These are phyloP conservation scores for Tardiomyces depauwii DNA, from an alignment of 1,139 yeast species.

Conservation along the genomic window DNA sequence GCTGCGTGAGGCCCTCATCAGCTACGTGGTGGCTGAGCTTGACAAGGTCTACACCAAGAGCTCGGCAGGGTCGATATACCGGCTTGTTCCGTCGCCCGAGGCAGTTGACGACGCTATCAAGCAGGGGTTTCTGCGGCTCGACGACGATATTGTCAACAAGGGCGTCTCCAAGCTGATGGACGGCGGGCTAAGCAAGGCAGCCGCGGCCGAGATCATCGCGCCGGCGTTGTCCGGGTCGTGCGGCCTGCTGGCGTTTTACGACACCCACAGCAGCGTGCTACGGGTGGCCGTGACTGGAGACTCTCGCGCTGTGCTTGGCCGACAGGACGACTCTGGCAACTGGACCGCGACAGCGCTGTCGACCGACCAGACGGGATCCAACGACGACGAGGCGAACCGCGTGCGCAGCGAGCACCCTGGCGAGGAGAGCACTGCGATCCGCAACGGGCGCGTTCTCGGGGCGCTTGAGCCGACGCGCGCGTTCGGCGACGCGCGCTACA, in stretches of 20 bases:
- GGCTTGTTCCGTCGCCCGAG: slow-evolving; percentile 52
- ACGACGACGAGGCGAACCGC: slow-evolving; percentile 76
- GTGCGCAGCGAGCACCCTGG: slow-evolving; percentile 83
- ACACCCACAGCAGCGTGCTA: slow-evolving; percentile 56
- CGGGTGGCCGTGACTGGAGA: slow-evolving; percentile 96
- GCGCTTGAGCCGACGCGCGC: slow-evolving; percentile 95
- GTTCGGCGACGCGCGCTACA: slow-evolving; percentile 94
- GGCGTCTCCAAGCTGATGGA: slow-evolving; percentile 59
- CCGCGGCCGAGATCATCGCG: slow-evolving; percentile 68
- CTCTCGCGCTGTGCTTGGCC: slow-evolving; percentile 83
- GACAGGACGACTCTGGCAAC: slow-evolving; percentile 45
- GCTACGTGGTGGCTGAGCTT: slow-evolving; percentile 65
- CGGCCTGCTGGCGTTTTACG: slow-evolving; percentile 79
- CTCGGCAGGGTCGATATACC: slow-evolving; percentile 19
- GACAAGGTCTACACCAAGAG: slow-evolving; percentile 42
- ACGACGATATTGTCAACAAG: slow-evolving; percentile 73
- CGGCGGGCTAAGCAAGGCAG: slow-evolving; percentile 41
- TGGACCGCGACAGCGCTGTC: slow-evolving; percentile 88
- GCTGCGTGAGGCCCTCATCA: slow-evolving; percentile 67
- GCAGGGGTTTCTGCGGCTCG: slow-evolving; percentile 71
- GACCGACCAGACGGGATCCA: slow-evolving; percentile 91
- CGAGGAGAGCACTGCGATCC: slow-evolving; percentile 70
- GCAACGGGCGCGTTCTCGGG: slow-evolving; percentile 80
- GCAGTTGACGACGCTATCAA: slow-evolving; percentile 71
- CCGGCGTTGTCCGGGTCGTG: slow-evolving; percentile 97